Base-by-base conservation (phyloP, 208 protist genomes). In the Entamoeba histolytica region DNA sequence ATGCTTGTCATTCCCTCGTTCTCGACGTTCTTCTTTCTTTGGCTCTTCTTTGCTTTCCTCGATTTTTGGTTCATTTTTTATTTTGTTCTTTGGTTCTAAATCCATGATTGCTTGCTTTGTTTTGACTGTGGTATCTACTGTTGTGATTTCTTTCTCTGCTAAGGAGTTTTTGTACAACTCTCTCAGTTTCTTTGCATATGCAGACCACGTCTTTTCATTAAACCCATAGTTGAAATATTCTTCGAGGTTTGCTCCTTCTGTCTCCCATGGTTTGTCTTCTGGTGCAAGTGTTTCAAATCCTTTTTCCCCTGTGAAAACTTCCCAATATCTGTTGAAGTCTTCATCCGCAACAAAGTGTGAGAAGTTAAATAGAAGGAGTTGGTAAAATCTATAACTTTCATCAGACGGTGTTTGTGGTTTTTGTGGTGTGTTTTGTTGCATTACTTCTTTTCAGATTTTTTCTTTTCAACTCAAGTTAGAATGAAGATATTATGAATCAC, bases 171-270 rank as follows among this genome's bases (percentile, higher is more conserved):
- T 78, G 19, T 78, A 35, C 8, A 92, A 55, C 7, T 92, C 49
- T n/a, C 23, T 50, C 19, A 52, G 47, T 52, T 35, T 49, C 51
- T 52, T 49, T n/a, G 47, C 44, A 52, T 92, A 92, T 0, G 2
- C 23, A 2, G 47, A 4, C 91, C 91, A 92, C 6, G 91, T 92
- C 51, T 92, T 6, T 92, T 92, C 91, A 31, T 49, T 49, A 92
- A 92, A 92, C 4, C 91, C 91, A 31, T 92, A 92, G 23, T 92
- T 92, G 49, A 92, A 92, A 55, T 92, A 92, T 23, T 92, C 91
- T 23, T 5, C 15, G 15, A 92, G 14, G 5, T 52, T n/a, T 52
- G 44, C 47, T 55, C 91, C 91, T 55, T 49, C 15, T 19, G 8
- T 52, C 19, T 50, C 31, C 91, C 91, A 92, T 12, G 91, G 47